phyloP scores from a whole-genome alignment of 306 rosid genomes.

The Parietaria judaica region DNA sequence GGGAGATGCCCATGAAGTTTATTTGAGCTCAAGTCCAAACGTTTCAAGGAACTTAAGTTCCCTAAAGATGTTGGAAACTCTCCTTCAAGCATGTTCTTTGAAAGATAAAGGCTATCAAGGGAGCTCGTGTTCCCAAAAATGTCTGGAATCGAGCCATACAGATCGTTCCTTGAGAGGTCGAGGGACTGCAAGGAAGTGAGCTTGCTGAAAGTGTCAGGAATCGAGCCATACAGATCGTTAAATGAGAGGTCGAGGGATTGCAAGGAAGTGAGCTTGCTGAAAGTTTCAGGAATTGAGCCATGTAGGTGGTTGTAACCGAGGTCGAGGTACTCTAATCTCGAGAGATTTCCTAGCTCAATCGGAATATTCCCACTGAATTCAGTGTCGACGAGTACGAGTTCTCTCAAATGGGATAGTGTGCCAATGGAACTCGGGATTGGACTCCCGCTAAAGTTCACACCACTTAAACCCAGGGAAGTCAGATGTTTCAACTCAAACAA shows the following conservation, averaged over 20 bases:
- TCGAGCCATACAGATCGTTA: background rate
- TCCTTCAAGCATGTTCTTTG: background rate
- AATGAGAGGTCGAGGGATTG: accelerated
- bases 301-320: accelerated
- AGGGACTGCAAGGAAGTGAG: background rate
- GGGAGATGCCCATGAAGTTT: background rate
- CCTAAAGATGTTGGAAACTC: background rate
- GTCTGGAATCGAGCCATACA: no score
- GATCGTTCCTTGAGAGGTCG: background rate
- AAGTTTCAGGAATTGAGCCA: background rate
- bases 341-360: background rate
- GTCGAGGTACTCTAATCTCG: background rate
- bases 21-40: accelerated
- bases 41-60: background rate
- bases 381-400: background rate
- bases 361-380: background rate
- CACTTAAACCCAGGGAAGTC: background rate
- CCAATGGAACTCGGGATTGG: constrained; percentile 1
- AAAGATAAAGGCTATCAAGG: background rate
- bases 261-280: background rate
- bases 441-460: no score
- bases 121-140: no score
- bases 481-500: background rate
- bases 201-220: background rate
- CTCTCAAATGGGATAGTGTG: background rate